These are phyloP conservation scores for Claviceps fusiformis DNA, from an alignment of 2,329 filamentous ascomycete genomes.

Conservation along the genomic window DNA sequence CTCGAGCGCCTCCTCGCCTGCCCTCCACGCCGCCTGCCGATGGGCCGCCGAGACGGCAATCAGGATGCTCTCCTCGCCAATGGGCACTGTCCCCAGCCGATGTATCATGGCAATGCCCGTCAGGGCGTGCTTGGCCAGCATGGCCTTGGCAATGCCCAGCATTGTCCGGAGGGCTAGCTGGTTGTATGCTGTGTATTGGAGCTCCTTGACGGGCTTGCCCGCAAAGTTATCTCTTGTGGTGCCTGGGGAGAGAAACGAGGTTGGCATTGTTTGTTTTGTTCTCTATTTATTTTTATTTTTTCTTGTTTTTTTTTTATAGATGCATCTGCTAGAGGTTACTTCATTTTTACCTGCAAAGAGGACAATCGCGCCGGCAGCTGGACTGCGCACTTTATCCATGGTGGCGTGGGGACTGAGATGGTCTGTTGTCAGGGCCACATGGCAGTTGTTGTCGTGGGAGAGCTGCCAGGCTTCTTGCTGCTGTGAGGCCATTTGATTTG, in stretches of 20 bases:
- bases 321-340: not conserved
- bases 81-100: slow-evolving; percentile 69
- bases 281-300: not conserved
- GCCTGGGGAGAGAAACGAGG: slow-evolving; percentile 28
- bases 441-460: slow-evolving; percentile 36
- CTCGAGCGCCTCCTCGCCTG: slow-evolving; percentile 81
- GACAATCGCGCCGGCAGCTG: slow-evolving; percentile 62
- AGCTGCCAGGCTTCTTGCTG: slow-evolving; percentile 23
- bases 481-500: slow-evolving; percentile 8
- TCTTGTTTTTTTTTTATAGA: not conserved
- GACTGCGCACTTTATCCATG: slow-evolving; percentile 56
- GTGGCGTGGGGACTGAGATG: slow-evolving; percentile 41
- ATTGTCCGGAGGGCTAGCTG: slow-evolving; percentile 58
- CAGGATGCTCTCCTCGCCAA: slow-evolving; percentile 86
- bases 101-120: slow-evolving; percentile 69
- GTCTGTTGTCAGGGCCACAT: slow-evolving; percentile 55
- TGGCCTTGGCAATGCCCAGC: slow-evolving; percentile 43
- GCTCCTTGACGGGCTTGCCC: slow-evolving; percentile 55
- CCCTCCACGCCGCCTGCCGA: slow-evolving; percentile 71
- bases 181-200: slow-evolving; percentile 63
- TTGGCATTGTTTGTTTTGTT: not conserved
- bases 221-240: slow-evolving; percentile 67
- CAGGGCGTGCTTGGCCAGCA: slow-evolving; percentile 49
- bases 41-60: slow-evolving; percentile 79
- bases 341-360: slow-evolving; percentile 50